Conservation (phyloP, 129 eudicot species). For the Flaveria trinervia region DNA sequence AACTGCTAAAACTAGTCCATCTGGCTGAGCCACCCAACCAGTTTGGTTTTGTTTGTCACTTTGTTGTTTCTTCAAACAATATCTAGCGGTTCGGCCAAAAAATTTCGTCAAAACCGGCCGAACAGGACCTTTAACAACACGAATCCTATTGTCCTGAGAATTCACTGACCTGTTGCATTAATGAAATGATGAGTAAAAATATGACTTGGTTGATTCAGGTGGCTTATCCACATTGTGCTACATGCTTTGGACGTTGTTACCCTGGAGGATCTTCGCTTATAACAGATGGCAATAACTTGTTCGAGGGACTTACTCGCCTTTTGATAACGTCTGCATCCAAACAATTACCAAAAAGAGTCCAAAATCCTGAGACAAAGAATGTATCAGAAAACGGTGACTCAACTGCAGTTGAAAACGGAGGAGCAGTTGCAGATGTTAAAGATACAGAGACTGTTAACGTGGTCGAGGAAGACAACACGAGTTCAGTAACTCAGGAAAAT, state of each 20-base stretch:
- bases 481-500: constrained; percentile 28
- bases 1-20: too few relatives aligned
- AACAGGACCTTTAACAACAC: neutral
- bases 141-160: neutral
- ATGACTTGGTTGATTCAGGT: constrained; percentile 50
- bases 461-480: constrained; percentile 30
- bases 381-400: constrained; percentile 53
- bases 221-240: constrained; percentile 83
- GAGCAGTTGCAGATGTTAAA: constrained; percentile 42
- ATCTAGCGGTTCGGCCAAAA: too few relatives aligned
- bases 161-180: neutral
- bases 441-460: constrained; percentile 34
- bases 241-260: constrained; percentile 93
- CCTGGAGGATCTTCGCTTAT: constrained; percentile 78
- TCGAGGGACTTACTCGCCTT: constrained; percentile 72
- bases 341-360: constrained; percentile 59
- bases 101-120: too few relatives aligned
- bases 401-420: constrained; percentile 64
- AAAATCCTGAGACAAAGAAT: constrained; percentile 39
- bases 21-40: too few relatives aligned
- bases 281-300: constrained; percentile 61
- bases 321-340: constrained; percentile 59
- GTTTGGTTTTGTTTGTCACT: too few relatives aligned
- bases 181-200: constrained; percentile 3
- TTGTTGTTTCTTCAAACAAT: too few relatives aligned